These are phyloP conservation scores for Zygosaccharomyces pseudobailii DNA, from an alignment of 1,139 yeast genomes.

Conservation along the genomic window DNA sequence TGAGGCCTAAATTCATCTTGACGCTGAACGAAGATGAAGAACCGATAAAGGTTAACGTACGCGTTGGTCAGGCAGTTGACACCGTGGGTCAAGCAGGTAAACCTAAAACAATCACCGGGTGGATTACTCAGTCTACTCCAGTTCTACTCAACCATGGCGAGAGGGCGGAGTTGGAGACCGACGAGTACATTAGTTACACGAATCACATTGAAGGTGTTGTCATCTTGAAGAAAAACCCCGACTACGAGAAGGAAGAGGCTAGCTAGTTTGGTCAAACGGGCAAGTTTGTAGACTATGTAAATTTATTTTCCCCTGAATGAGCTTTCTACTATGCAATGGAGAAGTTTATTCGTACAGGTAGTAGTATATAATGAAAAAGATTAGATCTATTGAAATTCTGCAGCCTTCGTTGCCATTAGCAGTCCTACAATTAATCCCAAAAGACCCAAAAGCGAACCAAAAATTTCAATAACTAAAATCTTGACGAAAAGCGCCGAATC, in stretches of 20 bases:
- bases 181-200: constrained; percentile 81
- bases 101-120: constrained; percentile 97
- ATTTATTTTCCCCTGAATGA: background rate
- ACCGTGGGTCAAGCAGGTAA: constrained; percentile 99
- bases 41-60: constrained; percentile 90
- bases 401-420: constrained; percentile 94
- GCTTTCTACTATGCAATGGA: background rate
- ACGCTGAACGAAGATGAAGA: constrained; percentile 86
- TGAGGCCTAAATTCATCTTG: constrained; percentile 88
- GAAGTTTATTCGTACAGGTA: background rate
- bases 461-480: constrained; percentile 93
- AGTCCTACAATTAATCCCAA: constrained; percentile 94
- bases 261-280: background rate
- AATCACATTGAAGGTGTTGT: constrained; percentile 89
- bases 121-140: constrained; percentile 99
- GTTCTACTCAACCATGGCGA: constrained; percentile 91
- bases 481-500: constrained; percentile 92
- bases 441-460: constrained; percentile 92
- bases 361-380: background rate
- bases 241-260: constrained; percentile 57
- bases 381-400: constrained; percentile 50
- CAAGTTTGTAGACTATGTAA: constrained; percentile 6
- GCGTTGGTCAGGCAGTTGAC: constrained; percentile 98
- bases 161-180: constrained; percentile 88
- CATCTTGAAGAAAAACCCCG: constrained; percentile 86